Conservation (phyloP, 768 basidiomycete species). For the Termitomyces sp. region DNA sequence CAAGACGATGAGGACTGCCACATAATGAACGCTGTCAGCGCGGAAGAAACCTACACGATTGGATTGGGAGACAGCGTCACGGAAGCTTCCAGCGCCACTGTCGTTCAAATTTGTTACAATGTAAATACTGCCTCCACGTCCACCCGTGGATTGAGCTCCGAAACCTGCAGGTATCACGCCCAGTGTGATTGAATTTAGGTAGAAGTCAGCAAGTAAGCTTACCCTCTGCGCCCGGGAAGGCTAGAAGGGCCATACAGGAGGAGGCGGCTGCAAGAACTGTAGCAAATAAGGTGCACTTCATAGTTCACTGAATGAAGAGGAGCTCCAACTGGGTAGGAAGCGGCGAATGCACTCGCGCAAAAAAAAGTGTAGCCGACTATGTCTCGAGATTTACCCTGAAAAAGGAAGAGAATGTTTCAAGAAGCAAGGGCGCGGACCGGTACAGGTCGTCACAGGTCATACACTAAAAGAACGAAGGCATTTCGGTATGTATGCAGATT, state of each 20-base stretch:
- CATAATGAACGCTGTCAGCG: neutral
- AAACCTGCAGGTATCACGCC: conserved; percentile 18
- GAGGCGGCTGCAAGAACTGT: conserved; percentile 6
- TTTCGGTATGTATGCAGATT: neutral
- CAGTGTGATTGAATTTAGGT: neutral
- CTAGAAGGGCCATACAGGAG: conserved; percentile 21
- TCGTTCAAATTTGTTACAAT: conserved; percentile 30
- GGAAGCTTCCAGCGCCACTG: conserved; percentile 28
- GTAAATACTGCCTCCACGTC: conserved; percentile 27
- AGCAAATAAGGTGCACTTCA: conserved; percentile 5
- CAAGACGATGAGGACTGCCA: neutral
- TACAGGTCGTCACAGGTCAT: conserved; percentile 6
- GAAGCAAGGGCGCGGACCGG: conserved; percentile 4
- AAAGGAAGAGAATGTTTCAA: neutral
- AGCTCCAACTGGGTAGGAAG: neutral
- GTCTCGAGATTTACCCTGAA: conserved; percentile 7
- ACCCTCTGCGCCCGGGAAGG: conserved; percentile 30
- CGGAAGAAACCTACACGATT: conserved; percentile 16
- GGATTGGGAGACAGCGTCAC: conserved; percentile 27
- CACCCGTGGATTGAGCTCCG: conserved; percentile 28
- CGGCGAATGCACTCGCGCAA: neutral
- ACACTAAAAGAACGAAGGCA: neutral
- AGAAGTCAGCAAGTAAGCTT: neutral
- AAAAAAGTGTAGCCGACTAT: conserved; percentile 5
- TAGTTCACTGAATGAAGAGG: neutral